Evolutionary conservation across 139 green algal genomes (phyloP), one percentile per base, ranked within the genome.

Genomic region (Tetradesmus obliquus): DNA sequence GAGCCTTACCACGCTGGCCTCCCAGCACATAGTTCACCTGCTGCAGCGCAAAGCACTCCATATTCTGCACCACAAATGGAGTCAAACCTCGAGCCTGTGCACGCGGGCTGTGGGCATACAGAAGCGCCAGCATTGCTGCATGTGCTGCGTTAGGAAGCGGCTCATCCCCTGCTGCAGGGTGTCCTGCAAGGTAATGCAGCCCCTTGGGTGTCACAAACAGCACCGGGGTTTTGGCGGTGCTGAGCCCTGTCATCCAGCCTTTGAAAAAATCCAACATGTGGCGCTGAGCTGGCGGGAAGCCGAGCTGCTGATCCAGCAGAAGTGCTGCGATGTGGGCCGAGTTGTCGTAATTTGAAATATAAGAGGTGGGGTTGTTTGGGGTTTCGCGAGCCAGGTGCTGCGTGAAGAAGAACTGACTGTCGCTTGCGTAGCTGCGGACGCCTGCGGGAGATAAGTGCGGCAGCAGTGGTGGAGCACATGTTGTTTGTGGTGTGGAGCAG

Each of bases 41-140:
- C 20, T 88, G 89, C 20, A 88, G 81, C 24, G 89, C 89, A 55
- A 92, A 92, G 81, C 89, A 92, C 62, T 92, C 81, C 62, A 92
- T 88, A 60, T 88, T 92, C 13, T 15, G 45, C 53, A n/a, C 45
- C 8, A 88, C 81, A 20, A 74, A 72, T 0, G 45, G n/a, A 2
- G 12, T 82, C 2, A 84, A 12, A 45, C 88, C 57, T 6, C 62
- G 15, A 3, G 24, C 13, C 17, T 71, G 45, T 19, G 51, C 89
- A 20, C 20, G 19, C 1, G 55, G 24, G 53, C 58, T 92, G 71
- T 81, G 86, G 5, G 86, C 69, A 71, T 90, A 90, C 17, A 90
- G 57, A 2, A 88, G 60, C 24, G 88, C 79, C 10, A 88, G 66
- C 15, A 22, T 24, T 19, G 79, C 60, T 72, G 88, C 79, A n/a